These are phyloP conservation scores for Salix viminalis DNA, from an alignment of 345 rosid genomes.

Conservation along the genomic window DNA sequence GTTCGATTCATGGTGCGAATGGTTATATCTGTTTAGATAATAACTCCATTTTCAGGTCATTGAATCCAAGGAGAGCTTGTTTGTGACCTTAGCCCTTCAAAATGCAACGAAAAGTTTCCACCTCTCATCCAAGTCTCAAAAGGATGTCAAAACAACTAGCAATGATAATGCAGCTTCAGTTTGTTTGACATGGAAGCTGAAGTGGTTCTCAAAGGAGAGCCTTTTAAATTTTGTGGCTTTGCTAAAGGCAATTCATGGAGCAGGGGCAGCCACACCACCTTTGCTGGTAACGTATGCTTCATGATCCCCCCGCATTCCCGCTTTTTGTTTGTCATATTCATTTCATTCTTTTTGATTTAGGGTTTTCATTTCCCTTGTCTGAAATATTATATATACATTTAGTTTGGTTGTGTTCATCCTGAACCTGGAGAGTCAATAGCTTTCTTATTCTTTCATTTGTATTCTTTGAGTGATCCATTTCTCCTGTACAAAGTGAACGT, in stretches of 20 bases:
- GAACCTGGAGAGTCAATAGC: slow-evolving; percentile 17
- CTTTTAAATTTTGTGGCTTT: slow-evolving; percentile 56
- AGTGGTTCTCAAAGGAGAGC: slow-evolving; percentile 53
- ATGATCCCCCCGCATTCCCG: slow-evolving; percentile 13
- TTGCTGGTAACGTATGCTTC: slow-evolving; percentile 41
- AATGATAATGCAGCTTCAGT: slow-evolving; percentile 15
- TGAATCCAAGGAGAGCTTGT: slow-evolving; percentile 33
- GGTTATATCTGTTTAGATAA: background rate
- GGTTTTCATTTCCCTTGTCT: background rate
- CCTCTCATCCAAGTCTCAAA: slow-evolving; percentile 15
- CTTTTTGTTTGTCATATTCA: slow-evolving; percentile 25
- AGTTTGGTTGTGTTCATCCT: slow-evolving; percentile 2
- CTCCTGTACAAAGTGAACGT: slow-evolving; percentile 10
- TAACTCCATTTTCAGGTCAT: slow-evolving; percentile 42
- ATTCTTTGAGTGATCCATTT: slow-evolving; percentile 2
- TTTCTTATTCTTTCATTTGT: slow-evolving; percentile 31
- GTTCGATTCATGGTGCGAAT: background rate
- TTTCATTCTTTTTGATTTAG: slow-evolving; percentile 39
- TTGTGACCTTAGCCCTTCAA: slow-evolving; percentile 43
- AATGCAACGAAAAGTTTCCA: slow-evolving; percentile 30
- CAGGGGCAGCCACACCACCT: slow-evolving; percentile 35
- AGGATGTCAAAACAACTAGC: slow-evolving; percentile 4
- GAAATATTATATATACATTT: background rate
- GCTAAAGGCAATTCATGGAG: slow-evolving; percentile 63
- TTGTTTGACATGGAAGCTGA: slow-evolving; percentile 56